These are phyloP conservation scores for Syzygium syzygioides DNA, from an alignment of 441 rosid genomes.

Conservation along the genomic window DNA sequence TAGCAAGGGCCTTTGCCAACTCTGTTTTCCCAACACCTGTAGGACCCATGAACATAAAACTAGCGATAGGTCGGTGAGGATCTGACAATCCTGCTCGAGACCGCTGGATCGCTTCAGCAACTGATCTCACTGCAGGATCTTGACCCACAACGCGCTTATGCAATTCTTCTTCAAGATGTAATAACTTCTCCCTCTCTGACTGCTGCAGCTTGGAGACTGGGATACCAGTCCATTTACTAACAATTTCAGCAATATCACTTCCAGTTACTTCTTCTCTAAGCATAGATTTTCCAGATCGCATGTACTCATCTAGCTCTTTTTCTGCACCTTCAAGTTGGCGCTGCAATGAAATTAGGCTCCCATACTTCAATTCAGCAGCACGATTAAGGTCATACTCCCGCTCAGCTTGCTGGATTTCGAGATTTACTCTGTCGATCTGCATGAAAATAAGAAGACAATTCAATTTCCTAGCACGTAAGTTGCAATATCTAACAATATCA, in stretches of 20 bases:
- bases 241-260: slow-evolving; percentile 89
- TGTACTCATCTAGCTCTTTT: slow-evolving; percentile 58
- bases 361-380: slow-evolving; percentile 85
- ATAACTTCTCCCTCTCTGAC: slow-evolving; percentile 80
- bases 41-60: slow-evolving; percentile 98
- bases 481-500: not conserved
- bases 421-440: slow-evolving; percentile 77
- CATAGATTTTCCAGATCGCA: slow-evolving; percentile 59
- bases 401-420: slow-evolving; percentile 80
- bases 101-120: slow-evolving; percentile 94
- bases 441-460: not conserved
- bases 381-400: slow-evolving; percentile 68
- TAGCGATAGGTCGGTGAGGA: slow-evolving; percentile 95
- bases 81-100: slow-evolving; percentile 97
- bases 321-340: slow-evolving; percentile 78
- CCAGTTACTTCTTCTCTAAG: slow-evolving; percentile 87
- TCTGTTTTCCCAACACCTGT: slow-evolving; percentile 99
- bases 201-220: slow-evolving; percentile 95
- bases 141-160: slow-evolving; percentile 83
- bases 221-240: slow-evolving; percentile 97
- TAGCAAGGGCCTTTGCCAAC: slow-evolving; percentile 89
- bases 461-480: not conserved
- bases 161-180: slow-evolving; percentile 71
- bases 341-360: slow-evolving; percentile 79
- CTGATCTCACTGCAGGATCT: slow-evolving; percentile 75